Percentiles rank a stretch among this genome's conserved stretches.
Conservation (phyloP, 306 rosid genomes). For the Prunus dulcis region DNA sequence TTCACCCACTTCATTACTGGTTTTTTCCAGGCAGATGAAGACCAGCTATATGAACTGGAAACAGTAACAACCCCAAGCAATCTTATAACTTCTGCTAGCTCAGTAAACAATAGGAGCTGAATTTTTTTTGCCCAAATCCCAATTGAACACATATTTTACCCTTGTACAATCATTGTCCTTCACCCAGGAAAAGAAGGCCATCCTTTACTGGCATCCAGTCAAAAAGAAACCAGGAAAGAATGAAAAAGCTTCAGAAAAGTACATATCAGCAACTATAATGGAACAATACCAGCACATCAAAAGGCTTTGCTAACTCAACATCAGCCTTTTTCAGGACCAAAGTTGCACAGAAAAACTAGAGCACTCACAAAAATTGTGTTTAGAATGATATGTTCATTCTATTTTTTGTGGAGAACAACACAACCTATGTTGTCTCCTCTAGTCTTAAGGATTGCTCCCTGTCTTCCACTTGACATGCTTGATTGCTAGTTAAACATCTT, state of each 20-base stretch:
- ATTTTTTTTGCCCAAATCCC: neutral
- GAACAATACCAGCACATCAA: neutral
- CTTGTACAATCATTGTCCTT: constrained; percentile 5
- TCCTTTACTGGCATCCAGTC: constrained; percentile 1
- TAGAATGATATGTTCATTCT: neutral
- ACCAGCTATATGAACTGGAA: too few relatives aligned
- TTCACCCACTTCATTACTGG: too few relatives aligned
- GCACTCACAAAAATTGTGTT: neutral
- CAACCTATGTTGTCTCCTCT: neutral
- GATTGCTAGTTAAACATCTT: neutral
- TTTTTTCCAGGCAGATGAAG: too few relatives aligned
- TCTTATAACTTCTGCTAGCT: too few relatives aligned
- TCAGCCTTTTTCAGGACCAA: neutral
- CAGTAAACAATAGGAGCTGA: neutral
- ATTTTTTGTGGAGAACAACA: neutral
- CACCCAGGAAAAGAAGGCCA: neutral
- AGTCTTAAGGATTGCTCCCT: neutral
- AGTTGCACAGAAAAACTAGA: neutral
- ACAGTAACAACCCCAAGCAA: too few relatives aligned
- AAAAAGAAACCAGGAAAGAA: neutral
- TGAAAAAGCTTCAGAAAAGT: neutral
- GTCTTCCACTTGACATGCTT: neutral
- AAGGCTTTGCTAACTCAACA: neutral
- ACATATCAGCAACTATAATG: neutral
- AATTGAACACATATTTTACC: neutral